Evolutionary conservation across 176 grass and related monocot species (phyloP).

Genomic region (Lolium rigidum): DNA sequence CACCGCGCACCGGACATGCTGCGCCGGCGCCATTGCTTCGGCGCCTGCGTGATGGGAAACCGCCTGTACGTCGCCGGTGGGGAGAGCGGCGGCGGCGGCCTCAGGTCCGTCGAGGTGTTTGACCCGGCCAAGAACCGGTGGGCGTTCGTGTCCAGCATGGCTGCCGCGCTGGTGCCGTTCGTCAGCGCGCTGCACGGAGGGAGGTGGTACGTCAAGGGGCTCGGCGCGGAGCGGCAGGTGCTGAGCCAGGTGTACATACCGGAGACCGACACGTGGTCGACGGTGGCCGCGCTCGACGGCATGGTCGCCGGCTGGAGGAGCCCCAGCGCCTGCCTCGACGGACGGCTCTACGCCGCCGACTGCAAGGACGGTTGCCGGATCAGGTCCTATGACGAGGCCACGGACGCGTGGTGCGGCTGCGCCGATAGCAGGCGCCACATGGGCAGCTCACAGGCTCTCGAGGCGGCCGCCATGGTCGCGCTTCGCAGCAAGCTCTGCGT

Average conservation of each 20-base stretch:
- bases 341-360: slow-evolving; percentile 64
- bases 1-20: slow-evolving; percentile 88
- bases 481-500: slow-evolving; percentile 67
- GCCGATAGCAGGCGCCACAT: slow-evolving; percentile 58
- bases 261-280: slow-evolving; percentile 51
- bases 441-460: slow-evolving; percentile 65
- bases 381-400: slow-evolving; percentile 56
- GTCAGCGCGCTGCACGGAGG: slow-evolving; percentile 62
- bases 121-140: slow-evolving; percentile 84
- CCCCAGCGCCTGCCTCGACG: slow-evolving; percentile 63
- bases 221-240: slow-evolving; percentile 60
- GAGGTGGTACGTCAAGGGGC: slow-evolving; percentile 83
- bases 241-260: slow-evolving; percentile 65
- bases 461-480: slow-evolving; percentile 66
- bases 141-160: slow-evolving; percentile 72
- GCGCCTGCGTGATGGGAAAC: slow-evolving; percentile 63
- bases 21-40: slow-evolving; percentile 63
- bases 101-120: slow-evolving; percentile 68
- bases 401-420: slow-evolving; percentile 51
- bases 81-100: slow-evolving; percentile 49
- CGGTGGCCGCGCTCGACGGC: slow-evolving; percentile 52
- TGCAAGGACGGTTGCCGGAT: slow-evolving; percentile 83
- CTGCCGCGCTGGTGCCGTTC: slow-evolving; percentile 62
- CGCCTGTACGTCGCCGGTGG: slow-evolving; percentile 80
- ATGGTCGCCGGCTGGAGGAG: slow-evolving; percentile 80